These are phyloP conservation scores for Begonia loranthoides DNA, from an alignment of 306 rosid species.

Conservation along the genomic window DNA sequence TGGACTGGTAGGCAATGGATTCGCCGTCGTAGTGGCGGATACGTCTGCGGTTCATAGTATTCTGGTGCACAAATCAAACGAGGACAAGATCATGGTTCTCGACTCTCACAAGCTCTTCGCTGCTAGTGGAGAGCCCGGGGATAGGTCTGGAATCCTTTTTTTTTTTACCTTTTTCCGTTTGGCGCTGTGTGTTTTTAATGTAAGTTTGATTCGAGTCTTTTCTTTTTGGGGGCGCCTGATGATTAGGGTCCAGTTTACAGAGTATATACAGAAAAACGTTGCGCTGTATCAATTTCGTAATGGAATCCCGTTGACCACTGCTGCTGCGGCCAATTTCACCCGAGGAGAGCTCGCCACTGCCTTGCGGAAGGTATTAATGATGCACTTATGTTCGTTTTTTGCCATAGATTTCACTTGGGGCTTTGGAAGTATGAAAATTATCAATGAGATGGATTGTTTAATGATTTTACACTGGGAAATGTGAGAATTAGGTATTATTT, in stretches of 20 bases:
- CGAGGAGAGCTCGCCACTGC: conserved; percentile 80
- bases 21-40: conserved; percentile 74
- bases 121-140: conserved; percentile 94
- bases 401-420: too few species aligned
- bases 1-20: conserved; percentile 72
- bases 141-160: conserved; percentile 29
- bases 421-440: too few species aligned
- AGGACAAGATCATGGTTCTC: conserved; percentile 97
- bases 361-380: conserved; percentile 41
- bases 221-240: background rate
- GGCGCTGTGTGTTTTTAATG: background rate
- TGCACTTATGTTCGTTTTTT: too few species aligned
- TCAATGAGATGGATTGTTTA: too few species aligned
- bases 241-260: conserved; percentile 66
- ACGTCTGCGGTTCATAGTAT: conserved; percentile 92
- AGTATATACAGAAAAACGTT: conserved; percentile 69
- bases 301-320: conserved; percentile 62
- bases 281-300: conserved; percentile 64
- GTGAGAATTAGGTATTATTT: too few species aligned
- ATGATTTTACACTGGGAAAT: too few species aligned
- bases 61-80: conserved; percentile 85
- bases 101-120: conserved; percentile 96
- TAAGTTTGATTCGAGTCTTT: background rate
- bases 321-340: conserved; percentile 77
- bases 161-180: background rate